Evolutionary conservation across 345 rosid genomes (phyloP).

Genomic region (Dovyalis caffra): DNA sequence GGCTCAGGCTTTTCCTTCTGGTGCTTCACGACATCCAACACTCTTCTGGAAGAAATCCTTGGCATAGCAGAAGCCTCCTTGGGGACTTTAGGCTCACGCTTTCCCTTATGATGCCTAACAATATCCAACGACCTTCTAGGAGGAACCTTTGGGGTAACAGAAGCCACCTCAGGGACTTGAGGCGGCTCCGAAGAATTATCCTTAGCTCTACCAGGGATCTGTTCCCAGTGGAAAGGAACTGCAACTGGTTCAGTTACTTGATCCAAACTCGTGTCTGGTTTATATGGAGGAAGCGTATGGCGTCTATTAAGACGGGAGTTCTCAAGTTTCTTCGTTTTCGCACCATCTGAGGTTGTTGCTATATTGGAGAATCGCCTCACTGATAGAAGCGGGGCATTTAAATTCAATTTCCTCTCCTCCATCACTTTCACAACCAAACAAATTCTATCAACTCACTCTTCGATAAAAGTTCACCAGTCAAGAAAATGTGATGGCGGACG

Average conservation of each 20-base stretch:
- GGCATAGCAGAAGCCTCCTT: neutral
- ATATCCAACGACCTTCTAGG: slow-evolving; percentile 35
- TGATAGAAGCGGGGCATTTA: slow-evolving; percentile 74
- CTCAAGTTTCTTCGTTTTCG: slow-evolving; percentile 28
- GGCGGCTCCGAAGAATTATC: slow-evolving; percentile 16
- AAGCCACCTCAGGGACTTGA: slow-evolving; percentile 15
- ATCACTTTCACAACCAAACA: slow-evolving; percentile 24
- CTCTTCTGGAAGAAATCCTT: neutral
- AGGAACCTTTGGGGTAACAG: slow-evolving; percentile 41
- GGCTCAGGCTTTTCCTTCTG: slow-evolving; percentile 14
- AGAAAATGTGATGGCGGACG: slow-evolving; percentile 1
- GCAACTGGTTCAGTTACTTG: slow-evolving; percentile 72
- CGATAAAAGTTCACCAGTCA: neutral
- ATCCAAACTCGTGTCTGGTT: slow-evolving; percentile 40
- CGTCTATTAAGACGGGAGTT: slow-evolving; percentile 25
- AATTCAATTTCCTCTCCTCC: slow-evolving; percentile 77
- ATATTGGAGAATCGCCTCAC: slow-evolving; percentile 56
- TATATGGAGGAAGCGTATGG: slow-evolving; percentile 26
- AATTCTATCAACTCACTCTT: slow-evolving; percentile 9
- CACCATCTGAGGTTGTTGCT: slow-evolving; percentile 32
- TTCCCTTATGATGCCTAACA: slow-evolving; percentile 26
- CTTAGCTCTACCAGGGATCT: slow-evolving; percentile 72
- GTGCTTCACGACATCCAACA: neutral
- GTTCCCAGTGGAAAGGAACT: slow-evolving; percentile 89
- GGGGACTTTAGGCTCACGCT: slow-evolving; percentile 3